Evolutionary conservation across 371 early-diverging fungal genomes (phyloP), one percentile per base, ranked within the genome.

Genomic region (Sporodiniella umbellata): DNA sequence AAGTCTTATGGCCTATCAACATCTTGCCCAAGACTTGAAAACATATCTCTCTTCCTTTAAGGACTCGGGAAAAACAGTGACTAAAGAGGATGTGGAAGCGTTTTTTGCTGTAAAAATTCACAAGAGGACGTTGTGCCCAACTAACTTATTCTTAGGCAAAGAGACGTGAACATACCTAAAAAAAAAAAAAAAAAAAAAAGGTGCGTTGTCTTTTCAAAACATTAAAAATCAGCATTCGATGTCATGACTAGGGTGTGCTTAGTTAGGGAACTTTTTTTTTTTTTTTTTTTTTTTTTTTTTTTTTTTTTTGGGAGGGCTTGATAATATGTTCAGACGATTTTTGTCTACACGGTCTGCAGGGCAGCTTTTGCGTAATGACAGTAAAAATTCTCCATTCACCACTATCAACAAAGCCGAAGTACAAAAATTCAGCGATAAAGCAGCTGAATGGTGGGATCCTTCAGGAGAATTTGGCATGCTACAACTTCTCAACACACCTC

Each of bases 371-470:
- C 40, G 15, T 6, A 40, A 5, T 21, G 5, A 19, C 7, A 37
- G n/a, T n/a, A 37, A 37, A 15, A 17, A 0, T 15, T 38, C 58
- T 18, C 37, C 24, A 17, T 58, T 64, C 21, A 48, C 65, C 21
- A 85, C 87, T 15, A 75, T 90, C 15, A 79, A 92, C 55, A 72
- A 77, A 33, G 77, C 69, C 4, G 98, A 97, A 61, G 72, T 97
- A 22, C 68, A 76, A 38, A 94, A 95, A 60, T 97, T 97, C 60
- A 74, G 79, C 15, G 74, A 63, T 17, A 80, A 88, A 49, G 78
- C 93, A 33, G 67, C 72, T 11, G 81, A 87, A 53, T 97, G 98
- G 98, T 97, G 96, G 95, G 84, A 93, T 57, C 90, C 95, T 8
- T 61, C 73, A 24, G 97, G 98, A 3, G 86, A 87, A 35, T 92